These are phyloP conservation scores for Hypocrella siamensis DNA, from an alignment of 2,329 filamentous ascomycete genomes.

Conservation along the genomic window DNA sequence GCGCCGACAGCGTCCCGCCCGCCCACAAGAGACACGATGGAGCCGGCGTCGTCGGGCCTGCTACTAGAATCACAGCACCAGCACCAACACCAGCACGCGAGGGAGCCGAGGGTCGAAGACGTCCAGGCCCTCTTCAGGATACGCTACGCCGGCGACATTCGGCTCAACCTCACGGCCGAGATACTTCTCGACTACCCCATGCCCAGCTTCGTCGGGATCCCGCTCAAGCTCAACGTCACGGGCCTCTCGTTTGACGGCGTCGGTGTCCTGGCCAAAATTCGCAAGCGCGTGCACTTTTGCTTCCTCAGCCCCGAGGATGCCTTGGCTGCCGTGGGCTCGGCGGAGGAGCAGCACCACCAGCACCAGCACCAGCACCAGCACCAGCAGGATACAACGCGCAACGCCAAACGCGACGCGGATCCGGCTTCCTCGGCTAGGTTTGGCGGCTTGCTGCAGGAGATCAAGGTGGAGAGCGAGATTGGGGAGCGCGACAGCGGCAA, in stretches of 20 bases:
- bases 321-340: conserved; percentile 47
- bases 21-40: conserved; percentile 39
- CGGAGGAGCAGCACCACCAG: conserved; percentile 16
- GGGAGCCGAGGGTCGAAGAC: conserved; percentile 69
- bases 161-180: conserved; percentile 80
- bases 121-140: conserved; percentile 87
- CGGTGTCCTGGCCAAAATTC: conserved; percentile 80
- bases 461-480: conserved; percentile 94
- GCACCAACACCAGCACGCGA: conserved; percentile 23
- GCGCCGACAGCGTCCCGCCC: conserved; percentile 42
- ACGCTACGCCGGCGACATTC: conserved; percentile 74
- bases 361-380: conserved; percentile 7
- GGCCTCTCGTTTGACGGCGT: conserved; percentile 91
- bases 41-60: conserved; percentile 19
- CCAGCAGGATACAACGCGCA: too few species aligned
- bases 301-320: conserved; percentile 90
- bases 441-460: conserved; percentile 76
- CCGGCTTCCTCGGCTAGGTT: too few species aligned
- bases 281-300: conserved; percentile 80
- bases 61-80: conserved; percentile 19
- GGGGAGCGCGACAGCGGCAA: conserved; percentile 81
- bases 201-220: conserved; percentile 94
- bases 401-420: conserved; percentile 8
- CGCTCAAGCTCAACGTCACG: conserved; percentile 86
- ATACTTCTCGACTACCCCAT: conserved; percentile 96